These are phyloP conservation scores for Magnusiomyces sp. DNA, from an alignment of 1,139 yeast species.

Conservation along the genomic window DNA sequence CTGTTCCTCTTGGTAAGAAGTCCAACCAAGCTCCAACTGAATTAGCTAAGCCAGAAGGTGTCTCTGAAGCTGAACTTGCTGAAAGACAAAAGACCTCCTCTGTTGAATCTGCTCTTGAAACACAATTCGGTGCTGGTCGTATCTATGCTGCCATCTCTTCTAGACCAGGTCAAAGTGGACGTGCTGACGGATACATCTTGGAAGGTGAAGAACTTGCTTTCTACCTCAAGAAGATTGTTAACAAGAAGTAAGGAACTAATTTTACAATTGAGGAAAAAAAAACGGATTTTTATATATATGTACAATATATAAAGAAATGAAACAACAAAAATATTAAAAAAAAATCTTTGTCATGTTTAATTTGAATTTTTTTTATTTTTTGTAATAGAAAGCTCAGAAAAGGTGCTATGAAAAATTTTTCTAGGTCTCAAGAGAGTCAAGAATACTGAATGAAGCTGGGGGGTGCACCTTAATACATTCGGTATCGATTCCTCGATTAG, in stretches of 20 bases:
- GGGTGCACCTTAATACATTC: too few species aligned
- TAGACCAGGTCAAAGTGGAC: constrained; percentile 99
- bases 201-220: constrained; percentile 99
- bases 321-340: constrained; percentile 1
- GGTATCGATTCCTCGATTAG: too few species aligned
- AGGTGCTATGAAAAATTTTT: not conserved
- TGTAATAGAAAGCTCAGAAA: not conserved
- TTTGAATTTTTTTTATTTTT: not conserved
- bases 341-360: not conserved
- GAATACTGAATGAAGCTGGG: too few species aligned
- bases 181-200: constrained; percentile 99
- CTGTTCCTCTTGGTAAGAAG: constrained; percentile 79
- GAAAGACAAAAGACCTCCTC: constrained; percentile 29
- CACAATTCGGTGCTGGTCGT: constrained; percentile 31
- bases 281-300: not conserved
- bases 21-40: constrained; percentile 56
- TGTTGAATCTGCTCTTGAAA: constrained; percentile 78
- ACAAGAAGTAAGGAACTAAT: constrained; percentile 71
- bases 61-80: constrained; percentile 79
- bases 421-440: too few species aligned
- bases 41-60: constrained; percentile 84
- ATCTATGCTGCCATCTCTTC: constrained; percentile 97
- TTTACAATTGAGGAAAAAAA: not conserved
- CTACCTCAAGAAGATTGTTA: constrained; percentile 99
- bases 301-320: not conserved